Conservation (phyloP, 345 rosid genomes). For the Eucalyptus sp. region DNA sequence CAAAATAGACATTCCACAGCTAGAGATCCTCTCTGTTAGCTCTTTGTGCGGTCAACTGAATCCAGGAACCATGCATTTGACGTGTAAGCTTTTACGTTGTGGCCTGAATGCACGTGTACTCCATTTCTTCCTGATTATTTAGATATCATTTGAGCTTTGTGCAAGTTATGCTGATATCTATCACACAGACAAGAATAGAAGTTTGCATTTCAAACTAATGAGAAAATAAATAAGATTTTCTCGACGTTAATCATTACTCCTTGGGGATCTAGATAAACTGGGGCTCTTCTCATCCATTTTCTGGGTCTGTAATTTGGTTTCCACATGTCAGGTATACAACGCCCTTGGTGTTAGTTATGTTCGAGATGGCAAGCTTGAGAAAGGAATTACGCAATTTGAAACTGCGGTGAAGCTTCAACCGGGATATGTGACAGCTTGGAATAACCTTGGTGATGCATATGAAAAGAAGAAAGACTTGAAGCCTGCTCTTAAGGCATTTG, state of each 20-base stretch:
- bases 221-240: background rate
- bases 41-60: background rate
- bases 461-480: slow-evolving; percentile 79
- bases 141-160: background rate
- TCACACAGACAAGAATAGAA: background rate
- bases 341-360: slow-evolving; percentile 74
- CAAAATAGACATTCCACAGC: background rate
- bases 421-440: slow-evolving; percentile 96
- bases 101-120: background rate
- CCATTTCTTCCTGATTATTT: background rate
- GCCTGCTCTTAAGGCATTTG: slow-evolving; percentile 84
- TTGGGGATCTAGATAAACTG: background rate
- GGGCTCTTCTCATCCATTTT: background rate
- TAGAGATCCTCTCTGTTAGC: background rate
- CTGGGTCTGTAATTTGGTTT: background rate
- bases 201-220: background rate
- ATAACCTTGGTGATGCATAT: slow-evolving; percentile 95
- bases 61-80: background rate
- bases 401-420: slow-evolving; percentile 86
- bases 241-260: background rate
- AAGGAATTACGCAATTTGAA: slow-evolving; percentile 76
- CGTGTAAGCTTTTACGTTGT: background rate
- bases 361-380: slow-evolving; percentile 75
- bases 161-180: background rate
- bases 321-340: slow-evolving; percentile 32